These are phyloP conservation scores for Calocybe cyanea DNA, from an alignment of 768 basidiomycete species.

Conservation along the genomic window DNA sequence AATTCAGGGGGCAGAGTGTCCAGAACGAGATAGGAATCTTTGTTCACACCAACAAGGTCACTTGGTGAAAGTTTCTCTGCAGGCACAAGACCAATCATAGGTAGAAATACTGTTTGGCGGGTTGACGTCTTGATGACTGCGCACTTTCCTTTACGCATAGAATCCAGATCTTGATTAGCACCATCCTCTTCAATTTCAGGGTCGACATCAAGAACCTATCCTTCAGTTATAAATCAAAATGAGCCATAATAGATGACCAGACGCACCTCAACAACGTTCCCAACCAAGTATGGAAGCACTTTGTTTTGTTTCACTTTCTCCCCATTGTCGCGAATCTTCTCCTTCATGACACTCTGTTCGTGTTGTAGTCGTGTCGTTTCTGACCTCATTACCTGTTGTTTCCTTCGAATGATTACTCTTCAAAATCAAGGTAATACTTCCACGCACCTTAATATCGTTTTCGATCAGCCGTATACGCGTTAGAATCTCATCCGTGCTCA, in stretches of 20 bases:
- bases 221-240: constrained; percentile 5
- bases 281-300: constrained; percentile 95
- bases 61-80: constrained; percentile 85
- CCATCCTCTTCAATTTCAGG: constrained; percentile 93
- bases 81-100: constrained; percentile 95
- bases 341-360: constrained; percentile 94
- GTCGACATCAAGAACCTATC: constrained; percentile 89
- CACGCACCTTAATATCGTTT: constrained; percentile 86
- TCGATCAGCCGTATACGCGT: constrained; percentile 92
- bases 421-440: background rate
- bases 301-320: constrained; percentile 99
- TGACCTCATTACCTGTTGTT: constrained; percentile 89
- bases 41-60: constrained; percentile 98
- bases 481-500: constrained; percentile 82
- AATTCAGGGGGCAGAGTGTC: constrained; percentile 96
- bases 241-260: background rate
- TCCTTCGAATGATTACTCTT: background rate
- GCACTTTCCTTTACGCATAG: constrained; percentile 96
- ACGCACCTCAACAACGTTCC: constrained; percentile 92
- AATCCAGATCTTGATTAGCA: constrained; percentile 92
- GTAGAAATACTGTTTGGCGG: constrained; percentile 97
- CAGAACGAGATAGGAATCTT: constrained; percentile 96
- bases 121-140: constrained; percentile 99
- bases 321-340: constrained; percentile 96
- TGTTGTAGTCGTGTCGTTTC: constrained; percentile 90